Evolutionary conservation across 2,329 filamentous ascomycete genomes (phyloP), one percentile per base, ranked within the genome.

Genomic region (Fusarium keratoplasticum): DNA sequence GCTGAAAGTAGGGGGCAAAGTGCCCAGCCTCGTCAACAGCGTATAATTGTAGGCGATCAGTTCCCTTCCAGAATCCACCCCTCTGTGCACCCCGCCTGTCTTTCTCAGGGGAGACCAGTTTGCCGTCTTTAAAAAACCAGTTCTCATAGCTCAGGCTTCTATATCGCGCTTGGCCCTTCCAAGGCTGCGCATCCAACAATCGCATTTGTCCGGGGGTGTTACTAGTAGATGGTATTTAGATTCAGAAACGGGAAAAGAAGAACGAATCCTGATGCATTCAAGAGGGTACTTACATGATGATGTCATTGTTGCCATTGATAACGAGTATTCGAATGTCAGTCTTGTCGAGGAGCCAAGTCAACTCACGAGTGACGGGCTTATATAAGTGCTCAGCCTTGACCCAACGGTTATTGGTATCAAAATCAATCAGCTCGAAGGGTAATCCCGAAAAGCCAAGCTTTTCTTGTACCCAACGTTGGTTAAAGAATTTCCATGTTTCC

Each of bases 21-120:
- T 75, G 72, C 0, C 72, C 72, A 0, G 72, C 72, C 1, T 72
- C 69, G 2, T 74, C 72, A 31, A 75, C 60, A 22, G 72, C 50
- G 20, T 67, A 74, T 7, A 74, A 38, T 2, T 61, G 58, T 2
- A 74, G 44, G 11, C 63, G 69, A 13, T 64, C 35, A 29, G 50
- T 70, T 11, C 66, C 72, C 7, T 74, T 74, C 61, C 69, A 67
- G 5, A 75, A 73, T 0, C 72, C 72, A 2, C 72, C 72, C 8
- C 16, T 50, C 14, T 63, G 25, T 0, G 38, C 27, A 27, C 44
- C 22, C 60, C 61, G 47, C 1, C 55, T 7, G 1, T 42, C 36
- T 2, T 71, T 36, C 3, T 5, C 4, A 1, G 59, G 25, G 0
- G 67, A 25, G 0, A 59, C 61, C 1, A 71, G 0, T 8, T 68